Evolutionary conservation across 345 rosid species (phyloP).

Genomic region (Melaleuca alternifolia): DNA sequence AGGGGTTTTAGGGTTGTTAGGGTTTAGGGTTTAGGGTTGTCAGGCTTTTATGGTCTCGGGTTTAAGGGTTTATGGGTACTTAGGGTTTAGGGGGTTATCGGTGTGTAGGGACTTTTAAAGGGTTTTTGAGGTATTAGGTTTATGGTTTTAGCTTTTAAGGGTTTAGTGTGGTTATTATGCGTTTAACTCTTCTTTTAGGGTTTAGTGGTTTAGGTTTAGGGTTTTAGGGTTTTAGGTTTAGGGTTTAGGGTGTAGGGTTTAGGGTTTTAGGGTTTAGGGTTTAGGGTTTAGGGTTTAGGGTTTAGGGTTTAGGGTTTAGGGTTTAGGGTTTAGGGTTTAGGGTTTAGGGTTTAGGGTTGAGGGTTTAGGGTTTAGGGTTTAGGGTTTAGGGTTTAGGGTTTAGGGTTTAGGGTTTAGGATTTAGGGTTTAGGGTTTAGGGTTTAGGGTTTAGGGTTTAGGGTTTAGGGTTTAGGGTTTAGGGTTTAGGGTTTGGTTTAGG

Average conservation of each 20-base stretch:
- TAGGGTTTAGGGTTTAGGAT: background rate
- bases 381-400: background rate
- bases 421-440: background rate
- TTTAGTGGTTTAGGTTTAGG: background rate
- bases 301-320: background rate
- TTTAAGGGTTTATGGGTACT: slow-evolving; percentile 5
- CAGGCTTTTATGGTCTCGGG: slow-evolving; percentile 15
- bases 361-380: background rate
- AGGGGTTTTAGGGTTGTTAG: slow-evolving; percentile 11
- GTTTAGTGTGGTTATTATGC: slow-evolving; percentile 8
- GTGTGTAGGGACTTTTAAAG: no score
- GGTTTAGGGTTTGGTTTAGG: slow-evolving; percentile 4
- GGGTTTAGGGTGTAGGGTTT: slow-evolving; percentile 2
- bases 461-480: slow-evolving; percentile 3
- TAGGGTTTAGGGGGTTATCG: background rate
- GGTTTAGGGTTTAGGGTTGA: background rate
- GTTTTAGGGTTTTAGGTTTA: slow-evolving; percentile 1
- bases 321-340: slow-evolving; percentile 4
- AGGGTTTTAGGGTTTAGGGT: slow-evolving; percentile 1
- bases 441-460: slow-evolving; percentile 4
- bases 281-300: background rate
- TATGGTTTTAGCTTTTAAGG: slow-evolving; percentile 7
- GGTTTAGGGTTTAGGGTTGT: slow-evolving; percentile 11
- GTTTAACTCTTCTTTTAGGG: no score
- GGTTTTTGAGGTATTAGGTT: slow-evolving; percentile 7